phyloP scores from a whole-genome alignment of 192 early-diverging fungal genomes.

The Phlyctochytrium bullatum region DNA sequence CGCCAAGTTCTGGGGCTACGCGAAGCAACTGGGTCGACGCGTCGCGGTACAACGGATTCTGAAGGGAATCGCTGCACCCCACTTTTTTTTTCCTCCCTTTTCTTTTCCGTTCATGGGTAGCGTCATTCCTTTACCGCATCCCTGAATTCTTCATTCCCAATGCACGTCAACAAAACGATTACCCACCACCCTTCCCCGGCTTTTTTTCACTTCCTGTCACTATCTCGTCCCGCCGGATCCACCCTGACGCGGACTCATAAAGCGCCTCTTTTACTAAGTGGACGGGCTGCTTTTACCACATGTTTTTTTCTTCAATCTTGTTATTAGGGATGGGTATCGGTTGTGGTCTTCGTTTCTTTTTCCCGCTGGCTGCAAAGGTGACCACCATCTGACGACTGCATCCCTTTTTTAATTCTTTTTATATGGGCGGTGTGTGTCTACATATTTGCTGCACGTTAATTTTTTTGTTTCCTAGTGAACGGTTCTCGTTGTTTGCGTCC shows the following conservation, averaged over 20 bases:
- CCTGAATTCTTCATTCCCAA: no score
- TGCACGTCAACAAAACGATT: no score
- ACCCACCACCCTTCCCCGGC: no score
- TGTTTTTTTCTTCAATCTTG: slow-evolving; percentile 1
- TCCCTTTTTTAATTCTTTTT: no score
- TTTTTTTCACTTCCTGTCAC: no score
- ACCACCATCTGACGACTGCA: no score
- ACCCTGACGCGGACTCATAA: not conserved
- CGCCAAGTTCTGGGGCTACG: not conserved
- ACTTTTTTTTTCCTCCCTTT: not conserved
- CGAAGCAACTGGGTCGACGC: slow-evolving; percentile 22
- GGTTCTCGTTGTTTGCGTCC: not conserved
- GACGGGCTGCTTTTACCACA: not conserved
- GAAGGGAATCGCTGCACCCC: not conserved
- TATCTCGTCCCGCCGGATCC: no score
- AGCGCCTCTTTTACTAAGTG: not conserved
- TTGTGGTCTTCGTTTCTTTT: no score
- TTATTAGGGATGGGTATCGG: no score
- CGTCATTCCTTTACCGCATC: no score
- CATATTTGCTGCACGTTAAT: not conserved
- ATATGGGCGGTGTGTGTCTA: not conserved
- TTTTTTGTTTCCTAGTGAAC: not conserved
- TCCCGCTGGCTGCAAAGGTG: no score
- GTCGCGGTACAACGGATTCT: slow-evolving; percentile 21
- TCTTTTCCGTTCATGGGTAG: no score